A percentile compares a stretch with the other conserved stretches of the same genome.
Evolutionary conservation across 2,329 filamentous ascomycete genomes (phyloP).

Genomic region (Neurospora crassa): DNA sequence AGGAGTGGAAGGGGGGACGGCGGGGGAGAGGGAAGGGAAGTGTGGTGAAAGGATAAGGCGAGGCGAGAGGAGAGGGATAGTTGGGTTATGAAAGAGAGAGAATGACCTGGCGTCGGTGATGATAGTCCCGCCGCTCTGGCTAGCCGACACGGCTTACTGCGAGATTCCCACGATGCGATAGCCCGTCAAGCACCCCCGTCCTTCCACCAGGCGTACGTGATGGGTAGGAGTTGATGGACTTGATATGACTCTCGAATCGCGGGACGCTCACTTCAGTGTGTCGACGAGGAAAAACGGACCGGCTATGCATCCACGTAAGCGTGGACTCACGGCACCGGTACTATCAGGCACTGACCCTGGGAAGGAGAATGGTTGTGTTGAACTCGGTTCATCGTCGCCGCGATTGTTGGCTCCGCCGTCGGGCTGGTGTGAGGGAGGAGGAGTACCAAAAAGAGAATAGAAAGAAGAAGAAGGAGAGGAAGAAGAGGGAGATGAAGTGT

Average conservation of each 20-base stretch:
- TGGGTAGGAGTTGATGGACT: background rate
- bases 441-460: background rate
- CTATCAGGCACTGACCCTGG: conserved; percentile 7
- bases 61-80: background rate
- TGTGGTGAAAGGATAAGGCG: background rate
- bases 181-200: background rate
- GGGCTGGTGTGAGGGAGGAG: background rate
- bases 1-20: background rate
- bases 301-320: conserved; percentile 5
- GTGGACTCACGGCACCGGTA: conserved; percentile 7
- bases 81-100: background rate
- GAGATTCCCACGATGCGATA: conserved; percentile 2
- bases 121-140: conserved; percentile 7
- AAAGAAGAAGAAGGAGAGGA: background rate
- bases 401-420: background rate
- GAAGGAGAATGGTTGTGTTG: conserved; percentile 4
- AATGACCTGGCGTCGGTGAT: conserved; percentile 2
- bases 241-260: background rate
- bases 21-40: background rate
- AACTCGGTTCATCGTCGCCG: background rate
- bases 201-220: background rate
- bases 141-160: conserved; percentile 1
- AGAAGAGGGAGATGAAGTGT: background rate
- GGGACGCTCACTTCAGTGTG: conserved; percentile 1
- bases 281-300: conserved; percentile 4